Percentiles rank a stretch among this genome's conserved stretches.
Conservation (phyloP, 2,329 filamentous ascomycete species). For the Pseudogymnoascus sp. region DNA sequence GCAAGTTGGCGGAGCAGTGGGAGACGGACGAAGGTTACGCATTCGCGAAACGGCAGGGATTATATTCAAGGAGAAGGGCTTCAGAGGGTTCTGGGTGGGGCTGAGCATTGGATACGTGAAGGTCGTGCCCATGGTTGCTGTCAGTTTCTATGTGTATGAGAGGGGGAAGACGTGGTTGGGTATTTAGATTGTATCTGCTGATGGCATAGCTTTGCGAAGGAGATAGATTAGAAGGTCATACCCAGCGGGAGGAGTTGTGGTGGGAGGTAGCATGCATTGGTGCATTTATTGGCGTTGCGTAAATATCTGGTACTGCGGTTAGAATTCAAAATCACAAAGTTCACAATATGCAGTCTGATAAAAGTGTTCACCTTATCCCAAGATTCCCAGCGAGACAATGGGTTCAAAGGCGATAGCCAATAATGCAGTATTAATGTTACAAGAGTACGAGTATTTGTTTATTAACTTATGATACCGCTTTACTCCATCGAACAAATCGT, state of each 20-base stretch:
- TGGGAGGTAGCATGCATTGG: background rate
- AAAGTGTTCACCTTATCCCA: background rate
- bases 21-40: conserved; percentile 71
- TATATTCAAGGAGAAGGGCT: conserved; percentile 69
- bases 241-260: conserved; percentile 1
- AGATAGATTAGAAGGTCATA: background rate
- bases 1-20: conserved; percentile 93
- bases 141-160: conserved; percentile 60
- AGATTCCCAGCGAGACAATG: background rate
- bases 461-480: background rate
- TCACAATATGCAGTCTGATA: background rate
- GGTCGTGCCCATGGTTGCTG: conserved; percentile 79
- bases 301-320: background rate
- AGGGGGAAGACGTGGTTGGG: conserved; percentile 55
- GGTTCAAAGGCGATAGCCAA: background rate
- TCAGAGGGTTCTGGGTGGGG: conserved; percentile 83
- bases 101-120: conserved; percentile 93
- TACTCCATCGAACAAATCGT: background rate
- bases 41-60: conserved; percentile 70
- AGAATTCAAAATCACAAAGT: background rate
- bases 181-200: conserved; percentile 42
- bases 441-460: conserved; percentile 1
- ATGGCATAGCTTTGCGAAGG: background rate
- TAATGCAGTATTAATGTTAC: background rate
- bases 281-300: conserved; percentile 3